Evolutionary conservation across 2,329 filamentous ascomycete genomes (phyloP), one percentile per base, ranked within the genome.

Genomic region (Aspergillus sp.): DNA sequence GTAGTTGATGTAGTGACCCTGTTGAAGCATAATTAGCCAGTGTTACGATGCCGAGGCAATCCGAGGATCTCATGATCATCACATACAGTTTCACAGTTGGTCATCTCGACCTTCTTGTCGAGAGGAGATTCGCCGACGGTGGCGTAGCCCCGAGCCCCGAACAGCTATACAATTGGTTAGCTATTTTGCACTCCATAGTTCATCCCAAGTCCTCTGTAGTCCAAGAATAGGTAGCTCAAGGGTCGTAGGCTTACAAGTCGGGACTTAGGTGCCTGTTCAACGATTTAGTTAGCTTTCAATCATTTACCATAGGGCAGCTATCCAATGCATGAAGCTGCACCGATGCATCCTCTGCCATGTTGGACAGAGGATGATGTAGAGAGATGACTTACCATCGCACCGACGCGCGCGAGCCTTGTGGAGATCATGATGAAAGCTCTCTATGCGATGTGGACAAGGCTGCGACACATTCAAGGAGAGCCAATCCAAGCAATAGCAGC

Each of bases 1-100:
- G 72, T 98, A 98, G 81, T 96, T 95, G 80, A 97, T 95, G 79
- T 89, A 96, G 81, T 94, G 93, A 72, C 81, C 82, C 72, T 76
- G 38, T 39, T 43, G 43, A 43, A 40, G 36, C 33, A 52, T 44
- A 9, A 42, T 65, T 60, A 65, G 65, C 51, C 43, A 43, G 32
- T 39, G 39, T 26, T 13, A 43, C 42, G 43, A 39, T 45, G 45
- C 53, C 55, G 51, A 49, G 48, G 36, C 37, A 53, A 52, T 48
- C 53, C 55, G 53, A 59, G 41, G 40, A 45, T 47, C 40, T 43
- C 42, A 39, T 13, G 38, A 41, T 42, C 42, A 51, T 47, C 42
- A 64, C 69, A 63, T 56, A 74, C 73, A 67, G 90, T 86, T 75
- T 98, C 93, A 79, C 84, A 89, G 76, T 89, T 96, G 79, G 91